Conservation (phyloP, 1,139 yeast genomes). For the Suzukiozyma palmioleophila region DNA sequence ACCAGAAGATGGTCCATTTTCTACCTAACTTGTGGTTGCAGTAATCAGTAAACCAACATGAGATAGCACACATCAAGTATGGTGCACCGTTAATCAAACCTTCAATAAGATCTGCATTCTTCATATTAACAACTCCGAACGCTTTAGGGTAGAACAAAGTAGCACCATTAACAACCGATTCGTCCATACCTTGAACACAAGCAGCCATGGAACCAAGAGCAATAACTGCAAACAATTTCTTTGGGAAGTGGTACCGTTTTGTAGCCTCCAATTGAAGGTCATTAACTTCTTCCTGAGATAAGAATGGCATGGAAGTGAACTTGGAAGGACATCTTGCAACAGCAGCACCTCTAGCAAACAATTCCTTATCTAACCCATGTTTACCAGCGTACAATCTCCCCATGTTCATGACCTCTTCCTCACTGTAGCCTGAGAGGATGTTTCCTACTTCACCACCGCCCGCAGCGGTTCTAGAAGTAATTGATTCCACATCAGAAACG, state of each 20-base stretch:
- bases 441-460: slow-evolving; percentile 42
- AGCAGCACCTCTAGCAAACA: slow-evolving; percentile 72
- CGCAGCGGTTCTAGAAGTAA: slow-evolving; percentile 18
- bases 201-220: slow-evolving; percentile 84
- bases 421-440: slow-evolving; percentile 58
- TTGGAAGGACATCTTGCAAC: slow-evolving; percentile 63
- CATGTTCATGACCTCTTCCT: slow-evolving; percentile 63
- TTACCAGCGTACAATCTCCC: slow-evolving; percentile 65
- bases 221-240: slow-evolving; percentile 55
- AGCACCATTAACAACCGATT: slow-evolving; percentile 83
- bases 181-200: slow-evolving; percentile 92
- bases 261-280: slow-evolving; percentile 54
- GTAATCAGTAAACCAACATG: slow-evolving; percentile 73
- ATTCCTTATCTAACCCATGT: slow-evolving; percentile 58
- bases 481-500: slow-evolving; percentile 22
- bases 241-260: slow-evolving; percentile 63
- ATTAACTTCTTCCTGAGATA: slow-evolving; percentile 55
- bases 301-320: slow-evolving; percentile 53
- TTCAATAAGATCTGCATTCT: slow-evolving; percentile 59
- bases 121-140: slow-evolving; percentile 48
- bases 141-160: slow-evolving; percentile 59
- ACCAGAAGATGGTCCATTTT: slow-evolving; percentile 66
- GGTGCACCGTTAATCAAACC: slow-evolving; percentile 83
- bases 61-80: slow-evolving; percentile 67
- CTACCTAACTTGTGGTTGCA: slow-evolving; percentile 64